phyloP scores from a whole-genome alignment of 768 basidiomycete genomes.

The Amylocystis lapponica region DNA sequence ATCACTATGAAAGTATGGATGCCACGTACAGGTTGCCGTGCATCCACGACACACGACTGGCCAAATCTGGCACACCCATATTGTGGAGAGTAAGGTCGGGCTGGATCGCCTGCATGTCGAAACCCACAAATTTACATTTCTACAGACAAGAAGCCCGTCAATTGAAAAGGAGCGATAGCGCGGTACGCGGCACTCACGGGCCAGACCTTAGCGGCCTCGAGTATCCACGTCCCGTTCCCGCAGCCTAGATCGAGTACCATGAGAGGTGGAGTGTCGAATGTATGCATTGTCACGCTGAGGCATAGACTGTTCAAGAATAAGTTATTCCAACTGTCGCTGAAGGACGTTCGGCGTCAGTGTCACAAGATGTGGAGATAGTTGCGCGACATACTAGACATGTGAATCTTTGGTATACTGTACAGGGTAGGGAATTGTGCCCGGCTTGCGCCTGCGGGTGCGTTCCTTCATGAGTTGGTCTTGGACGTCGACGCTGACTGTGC shows the following conservation, averaged over 20 bases:
- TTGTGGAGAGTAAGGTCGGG: constrained; percentile 37
- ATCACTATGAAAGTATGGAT: background rate
- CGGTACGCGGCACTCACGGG: constrained; percentile 38
- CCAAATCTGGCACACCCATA: constrained; percentile 29
- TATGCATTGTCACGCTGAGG: constrained; percentile 46
- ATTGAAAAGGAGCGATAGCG: no score
- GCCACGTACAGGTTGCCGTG: constrained; percentile 57
- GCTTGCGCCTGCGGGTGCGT: constrained; percentile 28
- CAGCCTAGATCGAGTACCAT: constrained; percentile 66
- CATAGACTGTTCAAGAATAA: constrained; percentile 52
- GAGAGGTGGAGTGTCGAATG: constrained; percentile 44
- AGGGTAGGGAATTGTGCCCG: constrained; percentile 52
- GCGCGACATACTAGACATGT: constrained; percentile 46
- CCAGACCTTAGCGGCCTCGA: constrained; percentile 66
- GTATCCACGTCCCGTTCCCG: constrained; percentile 64
- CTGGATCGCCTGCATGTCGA: constrained; percentile 51
- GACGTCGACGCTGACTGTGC: constrained; percentile 33
- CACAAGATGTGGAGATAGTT: background rate
- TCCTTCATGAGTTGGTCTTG: constrained; percentile 36
- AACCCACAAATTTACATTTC: constrained; percentile 57
- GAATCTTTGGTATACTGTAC: constrained; percentile 42
- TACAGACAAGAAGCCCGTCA: no score
- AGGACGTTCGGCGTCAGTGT: background rate
- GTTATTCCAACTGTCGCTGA: constrained; percentile 67
- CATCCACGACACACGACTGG: constrained; percentile 55